Percentiles rank a stretch among this genome's conserved stretches.
Evolutionary conservation across 2,329 filamentous ascomycete species (phyloP).

Genomic region (Ophiostoma fasciatum): DNA sequence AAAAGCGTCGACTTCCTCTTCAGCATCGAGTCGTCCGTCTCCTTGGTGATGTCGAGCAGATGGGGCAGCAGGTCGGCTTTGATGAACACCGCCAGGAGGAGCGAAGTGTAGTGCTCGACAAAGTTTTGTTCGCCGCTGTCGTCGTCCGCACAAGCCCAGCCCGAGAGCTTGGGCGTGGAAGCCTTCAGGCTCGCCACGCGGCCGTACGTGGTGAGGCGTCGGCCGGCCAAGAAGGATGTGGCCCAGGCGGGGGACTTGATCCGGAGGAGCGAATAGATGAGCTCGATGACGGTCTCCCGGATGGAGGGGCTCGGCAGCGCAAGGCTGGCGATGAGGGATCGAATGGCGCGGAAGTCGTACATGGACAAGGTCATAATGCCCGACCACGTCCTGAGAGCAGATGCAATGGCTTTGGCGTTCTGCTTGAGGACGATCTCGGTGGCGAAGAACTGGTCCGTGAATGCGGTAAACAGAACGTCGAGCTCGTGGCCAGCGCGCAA

Average conservation of each 20-base stretch:
- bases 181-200: constrained; percentile 73
- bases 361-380: constrained; percentile 79
- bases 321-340: constrained; percentile 57
- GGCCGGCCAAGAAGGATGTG: constrained; percentile 82
- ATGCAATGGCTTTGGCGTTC: constrained; percentile 84
- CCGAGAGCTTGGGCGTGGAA: constrained; percentile 29
- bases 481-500: constrained; percentile 81
- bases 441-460: constrained; percentile 65
- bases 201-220: constrained; percentile 90
- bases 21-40: constrained; percentile 51
- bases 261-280: constrained; percentile 64
- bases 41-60: constrained; percentile 49
- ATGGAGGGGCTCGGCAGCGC: constrained; percentile 40
- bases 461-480: constrained; percentile 78
- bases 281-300: constrained; percentile 69
- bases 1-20: constrained; percentile 83
- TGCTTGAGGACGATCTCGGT: constrained; percentile 56
- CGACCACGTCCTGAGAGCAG: constrained; percentile 84
- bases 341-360: constrained; percentile 73
- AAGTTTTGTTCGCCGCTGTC: constrained; percentile 64
- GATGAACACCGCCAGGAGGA: constrained; percentile 74
- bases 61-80: constrained; percentile 58
- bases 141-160: constrained; percentile 44
- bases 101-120: constrained; percentile 83
- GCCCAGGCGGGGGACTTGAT: constrained; percentile 95